Base-by-base conservation (phyloP, 768 basidiomycete genomes). In the Megacollybia marginata region DNA sequence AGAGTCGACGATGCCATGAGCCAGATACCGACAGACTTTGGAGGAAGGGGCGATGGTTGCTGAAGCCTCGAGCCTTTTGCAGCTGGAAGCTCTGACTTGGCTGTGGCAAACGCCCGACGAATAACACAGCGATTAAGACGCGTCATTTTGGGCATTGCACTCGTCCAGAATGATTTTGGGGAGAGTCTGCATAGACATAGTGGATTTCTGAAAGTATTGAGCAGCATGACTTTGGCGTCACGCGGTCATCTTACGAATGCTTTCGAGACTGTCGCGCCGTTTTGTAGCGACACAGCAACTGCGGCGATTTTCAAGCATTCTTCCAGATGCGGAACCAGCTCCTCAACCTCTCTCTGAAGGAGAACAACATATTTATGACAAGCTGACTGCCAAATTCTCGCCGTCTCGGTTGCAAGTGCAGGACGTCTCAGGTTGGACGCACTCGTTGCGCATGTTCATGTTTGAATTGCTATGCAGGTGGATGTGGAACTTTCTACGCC, bases 401-500 rank as follows among this genome's bases (percentile, higher is more conserved):
- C 90, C 94, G 9, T 80, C 85, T 12, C 78, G 84, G 52, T 70
- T 98, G 16, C 77, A 82, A 53, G 93, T 98, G 2, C 84, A 93
- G 69, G 95, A 99, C 65, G 80, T 94, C n/a, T 98, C 94, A 23
- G 95, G 95, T 93, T 19, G 53, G 78, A 61, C 28, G 16, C 19
- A 43, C 33, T 55, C 28, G 13, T 50, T 5, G 3, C 49, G 42
- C 23, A 33, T 42, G 28, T 28, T 54, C 33, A 44, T 28, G 47
- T 34, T 2, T 42, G 38, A 44, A 58, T 13, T 16, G 45, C 31
- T 32, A 8, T 32, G 18, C 43, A 96, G 95, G 93, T 48, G 96
- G 96, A 19, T 98, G 96, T 62, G 96, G 96, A n/a, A 78, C 84
- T 4, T 99, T 98, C 68, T 99, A 95, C 59, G 89, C 93, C 40